phyloP scores from a whole-genome alignment of 1,139 yeast genomes.

The Lodderomyces metapsilosis region DNA sequence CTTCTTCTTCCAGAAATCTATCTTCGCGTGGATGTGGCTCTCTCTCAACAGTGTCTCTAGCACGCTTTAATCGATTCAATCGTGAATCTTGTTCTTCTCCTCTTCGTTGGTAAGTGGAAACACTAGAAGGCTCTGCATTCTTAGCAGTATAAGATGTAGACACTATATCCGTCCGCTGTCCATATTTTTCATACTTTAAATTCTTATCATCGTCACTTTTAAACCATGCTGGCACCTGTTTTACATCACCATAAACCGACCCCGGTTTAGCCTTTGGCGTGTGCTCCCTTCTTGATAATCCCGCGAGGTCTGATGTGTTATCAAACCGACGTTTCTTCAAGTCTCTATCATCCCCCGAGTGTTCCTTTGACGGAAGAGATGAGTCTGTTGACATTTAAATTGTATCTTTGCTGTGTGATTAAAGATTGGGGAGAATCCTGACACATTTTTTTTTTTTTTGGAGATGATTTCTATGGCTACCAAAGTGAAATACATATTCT shows the following conservation, averaged over 20 bases:
- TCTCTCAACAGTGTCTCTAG: slow-evolving; percentile 8
- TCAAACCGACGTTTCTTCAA: slow-evolving; percentile 4
- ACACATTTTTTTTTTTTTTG: not conserved
- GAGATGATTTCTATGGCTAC: not conserved
- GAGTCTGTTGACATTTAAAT: not conserved
- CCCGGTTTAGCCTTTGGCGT: slow-evolving; percentile 9
- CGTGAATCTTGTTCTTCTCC: slow-evolving; percentile 4
- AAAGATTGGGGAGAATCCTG: too few species aligned
- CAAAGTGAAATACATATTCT: too few species aligned
- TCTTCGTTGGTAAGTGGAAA: not conserved
- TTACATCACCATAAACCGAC: slow-evolving; percentile 27
- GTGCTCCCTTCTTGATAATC: slow-evolving; percentile 1
- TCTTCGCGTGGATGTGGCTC: not conserved
- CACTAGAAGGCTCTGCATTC: not conserved
- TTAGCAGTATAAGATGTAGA: not conserved
- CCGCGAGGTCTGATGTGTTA: not conserved
- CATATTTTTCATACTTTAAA: slow-evolving; percentile 43
- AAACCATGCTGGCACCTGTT: slow-evolving; percentile 43
- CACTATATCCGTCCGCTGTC: slow-evolving; percentile 17
- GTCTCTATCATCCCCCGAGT: not conserved
- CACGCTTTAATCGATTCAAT: slow-evolving; percentile 9
- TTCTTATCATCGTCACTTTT: slow-evolving; percentile 17
- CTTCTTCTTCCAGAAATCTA: not conserved
- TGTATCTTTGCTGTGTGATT: too few species aligned
- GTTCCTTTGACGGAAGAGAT: not conserved